Base-by-base conservation (phyloP, 2,329 filamentous ascomycete species). In the Penicillium oxalicum region DNA sequence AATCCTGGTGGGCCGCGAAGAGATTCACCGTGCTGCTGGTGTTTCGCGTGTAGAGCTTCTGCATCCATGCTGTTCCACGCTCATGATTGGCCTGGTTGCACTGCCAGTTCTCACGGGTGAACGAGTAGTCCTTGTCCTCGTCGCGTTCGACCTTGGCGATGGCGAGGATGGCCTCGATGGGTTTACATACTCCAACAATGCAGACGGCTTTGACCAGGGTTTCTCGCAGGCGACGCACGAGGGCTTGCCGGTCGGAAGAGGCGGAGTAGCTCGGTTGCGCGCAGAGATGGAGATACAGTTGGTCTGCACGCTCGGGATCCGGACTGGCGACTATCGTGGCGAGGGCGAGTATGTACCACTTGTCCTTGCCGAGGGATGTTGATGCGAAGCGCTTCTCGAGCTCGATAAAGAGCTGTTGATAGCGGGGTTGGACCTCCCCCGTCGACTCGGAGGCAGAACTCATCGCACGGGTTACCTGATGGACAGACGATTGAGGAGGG, bases 121-220 rank as follows among this genome's bases (percentile, higher is more conserved):
- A 70, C 4, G 67, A 73, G 47, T 72, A 78, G 55, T 85, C 82
- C 44, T 74, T 77, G 56, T 85, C 82, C 59, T 83, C 80, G 0
- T 70, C 71, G 26, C 61, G 64, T 54, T 82, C 79, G 8, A 78
- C 60, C 12, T 71, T 68, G 48, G 66, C 70, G 45, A 83, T 81
- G n/a, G 74, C 70, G 6, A 82, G 69, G 38, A 83, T 76, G 1
- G 79, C 76, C 56, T 83, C 80, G 4, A 85, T 64, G 6, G 81
- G 80, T 58, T 82, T 84, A 63, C 79, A 82, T 0, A 84, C 79
- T 0, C 82, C 82, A 12, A 82, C 73, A 2, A 84, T 69, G 9
- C 71, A 69, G 9, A 81, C 71, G n/a, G 74, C 66, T 64, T 85
- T 84, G 49, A 86, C 63, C 9, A 85, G 68, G 0, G 74, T 75